Evolutionary conservation across 352 stramenopile genomes (phyloP), one percentile per base, ranked within the genome.

Genomic region (Blastocystis sp.): DNA sequence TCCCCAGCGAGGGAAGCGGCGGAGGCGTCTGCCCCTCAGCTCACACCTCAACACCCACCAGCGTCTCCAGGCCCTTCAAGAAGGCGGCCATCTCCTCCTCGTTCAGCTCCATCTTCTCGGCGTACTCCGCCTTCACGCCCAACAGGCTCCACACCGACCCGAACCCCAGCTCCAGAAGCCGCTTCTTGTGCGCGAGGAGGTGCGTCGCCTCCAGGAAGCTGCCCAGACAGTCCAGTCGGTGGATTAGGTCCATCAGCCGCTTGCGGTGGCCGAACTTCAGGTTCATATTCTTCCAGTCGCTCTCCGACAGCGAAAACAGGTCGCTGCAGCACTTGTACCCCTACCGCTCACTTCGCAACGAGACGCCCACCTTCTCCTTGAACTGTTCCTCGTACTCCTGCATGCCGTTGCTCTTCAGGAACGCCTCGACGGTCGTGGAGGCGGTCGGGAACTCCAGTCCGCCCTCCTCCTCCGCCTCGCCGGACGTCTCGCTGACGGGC

Each of bases 221-320:
- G 14, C 56, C 40, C 4, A 84, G 17, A 84, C 74, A 84, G 38
- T 84, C 74, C 52, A 64, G 19, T 14, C 66, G 34, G 11, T 59
- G 53, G 7, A 84, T 53, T 56, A 84, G 38, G n/a, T 84, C 74
- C 40, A 69, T 59, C 2, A 84, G 74, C 1, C 74, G 53, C 53
- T 84, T 84, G 7, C 74, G 74, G 66, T 84, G 74, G 3, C 74
- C 74, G 61, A 84, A 84, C 53, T 84, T 84, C 74, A 84, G 38
- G 19, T 59, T 59, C 74, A 84, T 84, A 11, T 23, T 38, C 56
- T 84, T 84, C 11, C 65, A 84, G 52, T 84, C 74, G n/a, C 66
- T 56, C 45, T 84, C 74, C 38, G 38, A 69, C 19, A 69, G 40
- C 10, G 74, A 28, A 45, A 67, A 84, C 4, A 84, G 74, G 45